Percentiles rank a stretch among this genome's conserved stretches.
These are phyloP conservation scores for Colletotrichum acutatum DNA, from an alignment of 2,329 filamentous ascomycete species.

Conservation along the genomic window DNA sequence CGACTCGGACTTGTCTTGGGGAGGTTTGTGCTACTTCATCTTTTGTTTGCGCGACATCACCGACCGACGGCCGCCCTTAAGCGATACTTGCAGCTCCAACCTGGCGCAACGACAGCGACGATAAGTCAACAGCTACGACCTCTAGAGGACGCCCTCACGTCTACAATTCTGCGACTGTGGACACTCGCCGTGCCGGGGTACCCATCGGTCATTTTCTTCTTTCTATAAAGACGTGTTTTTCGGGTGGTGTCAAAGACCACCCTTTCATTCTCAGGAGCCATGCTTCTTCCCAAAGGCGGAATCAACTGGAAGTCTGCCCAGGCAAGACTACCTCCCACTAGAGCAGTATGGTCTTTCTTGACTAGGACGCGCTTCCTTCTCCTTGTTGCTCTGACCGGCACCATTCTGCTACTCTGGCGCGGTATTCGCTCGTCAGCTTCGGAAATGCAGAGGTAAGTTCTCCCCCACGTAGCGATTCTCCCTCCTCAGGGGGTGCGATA, in stretches of 20 bases:
- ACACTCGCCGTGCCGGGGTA: constrained; percentile 23
- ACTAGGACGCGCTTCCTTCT: constrained; percentile 83
- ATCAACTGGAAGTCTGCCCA: constrained; percentile 93
- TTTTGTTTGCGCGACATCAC: constrained; percentile 6
- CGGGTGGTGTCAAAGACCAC: constrained; percentile 55
- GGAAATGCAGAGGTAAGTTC: constrained; percentile 87
- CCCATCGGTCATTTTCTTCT: neutral
- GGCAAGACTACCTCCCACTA: constrained; percentile 80
- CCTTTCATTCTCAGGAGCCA: constrained; percentile 50
- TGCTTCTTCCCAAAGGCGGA: constrained; percentile 92
- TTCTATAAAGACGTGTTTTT: constrained; percentile 27
- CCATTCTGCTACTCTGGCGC: constrained; percentile 87
- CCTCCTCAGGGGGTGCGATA: constrained; percentile 2
- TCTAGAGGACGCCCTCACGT: neutral
- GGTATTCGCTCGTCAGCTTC: constrained; percentile 82
- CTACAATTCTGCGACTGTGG: constrained; percentile 1
- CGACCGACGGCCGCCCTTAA: constrained; percentile 2
- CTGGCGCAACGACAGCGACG: constrained; percentile 9
- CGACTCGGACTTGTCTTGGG: neutral
- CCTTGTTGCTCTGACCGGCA: constrained; percentile 74
- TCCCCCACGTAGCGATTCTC: neutral
- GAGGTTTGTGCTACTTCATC: constrained; percentile 18
- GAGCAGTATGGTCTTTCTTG: constrained; percentile 76
- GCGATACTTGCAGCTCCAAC: neutral
- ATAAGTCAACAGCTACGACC: neutral